Base-by-base conservation (phyloP, 768 basidiomycete species). In the Kwoniella dendrophila region DNA sequence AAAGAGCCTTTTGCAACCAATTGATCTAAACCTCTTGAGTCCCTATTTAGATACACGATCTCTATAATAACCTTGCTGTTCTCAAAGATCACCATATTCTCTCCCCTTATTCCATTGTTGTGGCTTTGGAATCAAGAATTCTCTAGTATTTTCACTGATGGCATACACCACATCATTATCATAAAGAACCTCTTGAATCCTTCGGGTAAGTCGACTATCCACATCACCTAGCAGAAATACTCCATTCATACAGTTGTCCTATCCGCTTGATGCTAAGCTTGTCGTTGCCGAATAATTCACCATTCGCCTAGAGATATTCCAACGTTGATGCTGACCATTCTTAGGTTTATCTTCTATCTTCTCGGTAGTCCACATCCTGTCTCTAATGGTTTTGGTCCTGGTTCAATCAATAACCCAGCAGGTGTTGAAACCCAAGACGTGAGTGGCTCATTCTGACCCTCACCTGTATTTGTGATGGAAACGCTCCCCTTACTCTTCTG, bases 111-210 rank as follows among this genome's bases (percentile, higher is more conserved):
- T 51, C 49, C 11, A 51, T 32, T 32, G 49, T 51, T 16, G 34
- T 51, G 49, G 49, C 49, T 2, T 51, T n/a, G 49, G 49, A 32
- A 51, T 34, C 49, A 51, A 36, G 49, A 51, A 22, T 51, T 51
- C 43, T n/a, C 20, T 18, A n/a, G n/a, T n/a, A n/a, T n/a, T n/a
- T n/a, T n/a, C n/a, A n/a, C n/a, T n/a, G n/a, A n/a, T n/a, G n/a
- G n/a, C n/a, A n/a, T n/a, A n/a, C n/a, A n/a, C n/a, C n/a, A n/a
- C 41, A 43, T 43, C 18, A 20, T 51, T 6, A 51, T 51, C 27
- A 51, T 5, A 51, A 34, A 30, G 49, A 51, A 33, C 49, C 49
- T 32, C 49, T 36, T 20, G 49, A 32, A 22, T 18, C 18, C 16
- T 51, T 33, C 20, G 49, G 34, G 49, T 51, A 32, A 51, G 49